Percentiles rank a stretch among this genome's conserved stretches.
Conservation (phyloP, 495 filamentous ascomycete species). For the Annulohypoxylon moriforme region DNA sequence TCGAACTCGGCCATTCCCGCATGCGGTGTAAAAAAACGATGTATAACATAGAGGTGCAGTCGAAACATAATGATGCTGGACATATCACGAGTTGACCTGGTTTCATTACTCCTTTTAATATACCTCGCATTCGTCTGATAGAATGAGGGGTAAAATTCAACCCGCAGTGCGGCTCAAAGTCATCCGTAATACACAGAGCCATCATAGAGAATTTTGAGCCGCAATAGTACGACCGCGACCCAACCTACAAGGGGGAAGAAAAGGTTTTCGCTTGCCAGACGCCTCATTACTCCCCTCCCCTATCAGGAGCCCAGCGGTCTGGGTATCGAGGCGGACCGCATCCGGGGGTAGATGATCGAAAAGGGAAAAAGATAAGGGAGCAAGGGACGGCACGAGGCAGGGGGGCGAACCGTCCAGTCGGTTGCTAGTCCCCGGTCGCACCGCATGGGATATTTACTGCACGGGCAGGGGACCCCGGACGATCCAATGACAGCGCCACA, state of each 20-base stretch:
- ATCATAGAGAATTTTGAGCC: constrained; percentile 9
- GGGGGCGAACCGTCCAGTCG: constrained; percentile 26
- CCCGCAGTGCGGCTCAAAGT: not conserved
- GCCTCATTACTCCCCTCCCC: constrained; percentile 10
- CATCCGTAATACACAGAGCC: not conserved
- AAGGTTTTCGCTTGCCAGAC: not conserved
- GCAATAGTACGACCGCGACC: constrained; percentile 24
- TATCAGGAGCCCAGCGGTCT: constrained; percentile 26
- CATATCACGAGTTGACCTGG: not conserved
- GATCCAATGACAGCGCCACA: constrained; percentile 15
- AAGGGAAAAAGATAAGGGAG: constrained; percentile 3
- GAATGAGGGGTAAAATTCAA: constrained; percentile 12
- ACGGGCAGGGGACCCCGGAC: not conserved
- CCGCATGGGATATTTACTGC: constrained; percentile 22
- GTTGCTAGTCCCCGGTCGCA: constrained; percentile 17
- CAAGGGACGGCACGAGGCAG: constrained; percentile 22
- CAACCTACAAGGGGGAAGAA: constrained; percentile 14
- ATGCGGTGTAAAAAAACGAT: not conserved
- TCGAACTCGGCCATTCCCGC: constrained; percentile 22
- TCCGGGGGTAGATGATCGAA: constrained; percentile 5
- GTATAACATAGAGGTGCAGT: not conserved
- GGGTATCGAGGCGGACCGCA: constrained; percentile 12
- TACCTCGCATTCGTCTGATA: not conserved
- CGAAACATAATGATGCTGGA: not conserved
- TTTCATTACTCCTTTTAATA: constrained; percentile 6